phyloP scores from a whole-genome alignment of 1,284 basidiomycete genomes.

The Leccinum cinnamomeum region DNA sequence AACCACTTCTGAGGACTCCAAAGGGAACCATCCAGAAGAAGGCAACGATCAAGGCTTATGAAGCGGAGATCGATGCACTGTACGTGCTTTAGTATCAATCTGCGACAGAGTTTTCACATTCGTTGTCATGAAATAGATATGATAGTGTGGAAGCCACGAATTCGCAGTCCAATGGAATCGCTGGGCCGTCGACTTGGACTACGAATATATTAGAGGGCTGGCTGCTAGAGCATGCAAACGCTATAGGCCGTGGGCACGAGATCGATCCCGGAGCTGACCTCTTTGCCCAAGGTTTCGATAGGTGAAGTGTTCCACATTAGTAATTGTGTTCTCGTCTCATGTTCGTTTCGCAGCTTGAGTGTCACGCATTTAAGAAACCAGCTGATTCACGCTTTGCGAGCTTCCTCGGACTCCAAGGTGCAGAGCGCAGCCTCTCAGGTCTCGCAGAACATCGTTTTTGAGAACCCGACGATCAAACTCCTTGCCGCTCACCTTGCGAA shows the following conservation, averaged over 20 bases:
- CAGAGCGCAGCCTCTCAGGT: not conserved
- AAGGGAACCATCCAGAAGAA: conserved; percentile 27
- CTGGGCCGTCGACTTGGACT: conserved; percentile 6
- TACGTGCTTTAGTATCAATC: not conserved
- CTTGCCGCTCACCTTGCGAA: conserved; percentile 3
- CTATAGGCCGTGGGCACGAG: not conserved
- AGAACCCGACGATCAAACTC: conserved; percentile 11
- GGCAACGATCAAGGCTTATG: conserved; percentile 18
- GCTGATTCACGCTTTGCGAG: conserved; percentile 6
- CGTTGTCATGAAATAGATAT: conserved; percentile 5
- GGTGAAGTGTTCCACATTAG: not conserved
- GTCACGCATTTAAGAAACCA: conserved; percentile 6
- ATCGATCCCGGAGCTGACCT: conserved; percentile 8
- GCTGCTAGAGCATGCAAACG: conserved; percentile 3
- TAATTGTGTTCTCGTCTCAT: not conserved
- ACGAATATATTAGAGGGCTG: not conserved
- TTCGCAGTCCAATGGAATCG: not conserved
- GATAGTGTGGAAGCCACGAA: not conserved
- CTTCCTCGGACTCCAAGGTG: not conserved
- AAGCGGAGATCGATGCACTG: conserved; percentile 24
- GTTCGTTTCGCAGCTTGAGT: conserved; percentile 3
- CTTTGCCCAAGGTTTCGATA: conserved; percentile 17
- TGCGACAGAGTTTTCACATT: too few relatives aligned
- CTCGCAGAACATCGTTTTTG: conserved; percentile 9
- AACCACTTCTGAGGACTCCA: conserved; percentile 20